Base-by-base conservation (phyloP, 305 asterid species). In the Fraxinus dipetala region DNA sequence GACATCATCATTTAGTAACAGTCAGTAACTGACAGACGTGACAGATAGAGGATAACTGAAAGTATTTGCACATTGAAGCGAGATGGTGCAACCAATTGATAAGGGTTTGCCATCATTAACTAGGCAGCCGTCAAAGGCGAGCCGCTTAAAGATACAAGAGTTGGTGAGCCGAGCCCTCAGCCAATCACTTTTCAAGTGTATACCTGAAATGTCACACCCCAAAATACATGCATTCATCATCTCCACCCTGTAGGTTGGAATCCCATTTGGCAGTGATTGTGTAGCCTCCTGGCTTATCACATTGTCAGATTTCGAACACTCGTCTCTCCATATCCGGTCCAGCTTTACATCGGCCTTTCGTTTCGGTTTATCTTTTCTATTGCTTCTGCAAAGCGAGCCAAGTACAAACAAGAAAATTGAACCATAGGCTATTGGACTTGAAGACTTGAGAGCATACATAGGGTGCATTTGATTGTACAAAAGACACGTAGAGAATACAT, bases 161-260 rank as follows among this genome's bases (percentile, higher is more conserved):
- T 91, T 93, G 78, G 94, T 89, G 11, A 91, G 90, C 24, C 96
- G 88, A 10, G 97, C 97, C 1, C 97, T 94, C 90, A 94, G 93
- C 97, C 98, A 94, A 79, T 97, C 98, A 81, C 98, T 93, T 70
- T 59, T 86, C 51, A 93, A 82, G 82, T 94, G 99, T 79, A 94
- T 90, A 78, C 83, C 85, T 8, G 94, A 87, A 86, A 93, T 92
- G 85, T 85, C 88, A 81, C 93, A 91, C 85, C 98, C 97, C 56
- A 95, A 82, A 80, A 84, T 70, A 45, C 98, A 92, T 9, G 84
- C 91, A 87, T 94, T 95, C 87, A 90, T 86, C 74, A 95, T 93
- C 92, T 92, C 97, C 83, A 94, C 97, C 11, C 94, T 92, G 88
- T 91, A 94, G 0, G 94, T 91, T 4, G 99, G 98, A 1, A 95